Conservation (phyloP, 225 moss, liverwort and hornwort genomes). For the Climacium dendroides region DNA sequence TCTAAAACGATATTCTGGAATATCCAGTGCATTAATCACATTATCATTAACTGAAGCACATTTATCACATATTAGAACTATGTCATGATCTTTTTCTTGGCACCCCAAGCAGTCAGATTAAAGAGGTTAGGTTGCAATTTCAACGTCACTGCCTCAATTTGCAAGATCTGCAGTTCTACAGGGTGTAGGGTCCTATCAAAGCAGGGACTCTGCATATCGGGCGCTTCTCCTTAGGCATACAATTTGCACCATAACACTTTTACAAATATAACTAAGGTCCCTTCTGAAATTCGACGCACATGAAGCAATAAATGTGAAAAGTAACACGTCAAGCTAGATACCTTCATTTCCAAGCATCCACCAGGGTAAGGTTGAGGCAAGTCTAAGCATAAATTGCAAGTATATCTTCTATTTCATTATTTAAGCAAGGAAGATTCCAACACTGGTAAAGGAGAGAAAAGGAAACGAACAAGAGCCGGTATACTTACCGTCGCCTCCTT, state of each 20-base stretch:
- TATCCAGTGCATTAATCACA: neutral
- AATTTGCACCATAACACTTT: neutral
- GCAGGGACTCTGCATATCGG: neutral
- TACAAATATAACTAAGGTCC: neutral
- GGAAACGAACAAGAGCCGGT: neutral
- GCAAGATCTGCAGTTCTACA: neutral
- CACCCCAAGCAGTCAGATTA: neutral
- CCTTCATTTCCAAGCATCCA: neutral
- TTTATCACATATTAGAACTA: neutral
- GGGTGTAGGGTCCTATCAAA: neutral
- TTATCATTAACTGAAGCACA: neutral
- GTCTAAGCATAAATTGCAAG: neutral
- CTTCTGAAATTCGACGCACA: neutral
- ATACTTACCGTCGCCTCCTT: neutral
- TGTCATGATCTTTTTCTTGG: neutral
- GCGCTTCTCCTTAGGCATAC: neutral
- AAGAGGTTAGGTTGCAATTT: neutral
- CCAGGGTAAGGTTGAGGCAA: neutral
- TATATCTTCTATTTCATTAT: neutral
- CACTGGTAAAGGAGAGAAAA: neutral
- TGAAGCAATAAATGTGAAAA: neutral
- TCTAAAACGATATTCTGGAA: neutral
- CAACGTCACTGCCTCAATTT: neutral
- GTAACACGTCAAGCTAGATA: neutral
- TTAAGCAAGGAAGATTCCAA: neutral